phyloP scores from a whole-genome alignment of 805 yeast species.

The Sugiyamaella smithiae region DNA sequence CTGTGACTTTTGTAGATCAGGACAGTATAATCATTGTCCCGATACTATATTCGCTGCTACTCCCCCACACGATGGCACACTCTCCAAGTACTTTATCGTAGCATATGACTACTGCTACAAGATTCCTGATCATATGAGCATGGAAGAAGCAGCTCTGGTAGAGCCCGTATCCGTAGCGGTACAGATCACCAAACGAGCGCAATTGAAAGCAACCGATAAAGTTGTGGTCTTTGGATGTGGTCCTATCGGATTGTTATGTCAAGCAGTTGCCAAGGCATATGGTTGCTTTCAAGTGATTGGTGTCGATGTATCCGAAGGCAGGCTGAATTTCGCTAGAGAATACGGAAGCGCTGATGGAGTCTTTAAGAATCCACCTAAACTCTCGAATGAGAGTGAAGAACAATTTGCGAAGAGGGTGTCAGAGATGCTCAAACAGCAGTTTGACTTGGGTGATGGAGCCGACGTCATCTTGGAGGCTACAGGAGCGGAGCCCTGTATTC shows the following conservation, averaged over 20 bases:
- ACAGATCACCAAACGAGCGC: slow-evolving; percentile 48
- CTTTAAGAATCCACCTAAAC: too few relatives aligned
- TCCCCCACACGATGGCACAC: slow-evolving; percentile 49
- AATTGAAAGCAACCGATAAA: slow-evolving; percentile 46
- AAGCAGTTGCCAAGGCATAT: too few relatives aligned
- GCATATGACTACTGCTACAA: slow-evolving; percentile 36
- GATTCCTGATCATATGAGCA: slow-evolving; percentile 46
- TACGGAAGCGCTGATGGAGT: too few relatives aligned
- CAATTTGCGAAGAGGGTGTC: too few relatives aligned
- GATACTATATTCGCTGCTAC: slow-evolving; percentile 33
- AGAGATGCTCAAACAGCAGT: slow-evolving; percentile 43
- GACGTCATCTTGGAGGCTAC: slow-evolving; percentile 52
- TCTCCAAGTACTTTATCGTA: slow-evolving; percentile 35
- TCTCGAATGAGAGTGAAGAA: too few relatives aligned
- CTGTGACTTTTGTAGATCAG: slow-evolving; percentile 34
- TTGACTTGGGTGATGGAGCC: slow-evolving; percentile 41
- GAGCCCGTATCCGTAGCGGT: slow-evolving; percentile 54
- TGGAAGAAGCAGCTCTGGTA: slow-evolving; percentile 51
- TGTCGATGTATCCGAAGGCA: too few relatives aligned
- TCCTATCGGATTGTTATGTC: slow-evolving; percentile 58
- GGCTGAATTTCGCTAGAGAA: slow-evolving; percentile 46
- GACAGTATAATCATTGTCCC: slow-evolving; percentile 37
- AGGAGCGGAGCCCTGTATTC: slow-evolving; percentile 49
- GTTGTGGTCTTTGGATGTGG: slow-evolving; percentile 52
- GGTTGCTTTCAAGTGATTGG: too few relatives aligned